phyloP scores from a whole-genome alignment of 768 basidiomycete genomes.

The Russula virescens region DNA sequence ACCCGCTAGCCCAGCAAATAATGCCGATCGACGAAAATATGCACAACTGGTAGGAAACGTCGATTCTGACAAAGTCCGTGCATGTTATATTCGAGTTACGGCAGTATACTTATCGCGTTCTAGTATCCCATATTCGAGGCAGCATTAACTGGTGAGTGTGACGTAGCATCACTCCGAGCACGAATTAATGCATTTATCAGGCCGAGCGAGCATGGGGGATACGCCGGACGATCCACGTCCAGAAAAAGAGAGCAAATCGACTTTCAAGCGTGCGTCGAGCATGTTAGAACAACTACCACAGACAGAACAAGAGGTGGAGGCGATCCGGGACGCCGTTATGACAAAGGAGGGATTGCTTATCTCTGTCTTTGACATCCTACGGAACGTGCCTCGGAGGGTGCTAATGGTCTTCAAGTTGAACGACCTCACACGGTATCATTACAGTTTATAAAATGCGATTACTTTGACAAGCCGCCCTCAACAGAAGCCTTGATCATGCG shows the following conservation, averaged over 20 bases:
- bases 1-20: conserved; percentile 56
- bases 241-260: conserved; percentile 28
- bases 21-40: conserved; percentile 72
- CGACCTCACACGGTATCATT: conserved; percentile 65
- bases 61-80: conserved; percentile 69
- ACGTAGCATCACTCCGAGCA: neutral
- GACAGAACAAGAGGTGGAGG: conserved; percentile 71
- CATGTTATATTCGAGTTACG: neutral
- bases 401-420: conserved; percentile 84
- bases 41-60: conserved; percentile 91
- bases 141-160: conserved; percentile 67
- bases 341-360: conserved; percentile 75
- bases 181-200: conserved; percentile 26
- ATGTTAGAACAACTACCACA: conserved; percentile 72
- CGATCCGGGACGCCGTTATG: conserved; percentile 77
- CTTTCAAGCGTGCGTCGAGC: conserved; percentile 62
- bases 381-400: conserved; percentile 78
- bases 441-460: neutral
- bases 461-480: neutral
- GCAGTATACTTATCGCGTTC: neutral
- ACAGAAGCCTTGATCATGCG: conserved; percentile 74
- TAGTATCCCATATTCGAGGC: conserved; percentile 95
- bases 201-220: conserved; percentile 67
- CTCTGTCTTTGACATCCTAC: conserved; percentile 82
- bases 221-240: conserved; percentile 43